Evolutionary conservation across 2,329 filamentous ascomycete species (phyloP).

Genomic region (Trichoderma hamatum): DNA sequence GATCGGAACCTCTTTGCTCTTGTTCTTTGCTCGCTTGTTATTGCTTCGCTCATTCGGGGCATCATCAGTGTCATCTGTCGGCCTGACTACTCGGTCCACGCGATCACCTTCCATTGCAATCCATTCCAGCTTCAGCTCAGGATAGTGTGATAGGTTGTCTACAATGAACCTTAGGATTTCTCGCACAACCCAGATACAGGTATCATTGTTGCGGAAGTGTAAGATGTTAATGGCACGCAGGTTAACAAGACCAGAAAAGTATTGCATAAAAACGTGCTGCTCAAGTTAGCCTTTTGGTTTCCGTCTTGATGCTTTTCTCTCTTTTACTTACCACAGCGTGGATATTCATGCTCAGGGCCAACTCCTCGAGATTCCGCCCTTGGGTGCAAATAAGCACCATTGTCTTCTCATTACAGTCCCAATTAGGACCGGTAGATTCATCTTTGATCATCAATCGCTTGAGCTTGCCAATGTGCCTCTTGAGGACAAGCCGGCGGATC

Average conservation of each 20-base stretch:
- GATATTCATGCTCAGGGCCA: slow-evolving; percentile 59
- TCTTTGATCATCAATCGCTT: slow-evolving; percentile 64
- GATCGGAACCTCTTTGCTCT: slow-evolving; percentile 37
- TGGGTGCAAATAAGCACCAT: slow-evolving; percentile 56
- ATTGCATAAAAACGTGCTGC: slow-evolving; percentile 62
- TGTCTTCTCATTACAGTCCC: slow-evolving; percentile 61
- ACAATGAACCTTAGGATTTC: slow-evolving; percentile 62
- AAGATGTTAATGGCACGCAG: slow-evolving; percentile 61
- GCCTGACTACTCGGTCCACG: slow-evolving; percentile 54
- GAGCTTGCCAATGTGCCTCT: slow-evolving; percentile 59
- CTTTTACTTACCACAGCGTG: slow-evolving; percentile 53
- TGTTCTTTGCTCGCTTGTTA: slow-evolving; percentile 40
- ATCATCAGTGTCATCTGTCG: slow-evolving; percentile 36
- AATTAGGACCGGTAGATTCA: slow-evolving; percentile 50
- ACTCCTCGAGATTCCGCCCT: slow-evolving; percentile 56
- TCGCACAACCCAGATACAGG: slow-evolving; percentile 58
- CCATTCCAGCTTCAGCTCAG: slow-evolving; percentile 60
- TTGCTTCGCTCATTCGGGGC: slow-evolving; percentile 37
- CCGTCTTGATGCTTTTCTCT: background rate
- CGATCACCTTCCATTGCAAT: slow-evolving; percentile 57
- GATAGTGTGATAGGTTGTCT: slow-evolving; percentile 60
- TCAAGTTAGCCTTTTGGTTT: background rate
- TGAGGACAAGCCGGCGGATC: slow-evolving; percentile 59
- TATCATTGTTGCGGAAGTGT: slow-evolving; percentile 58
- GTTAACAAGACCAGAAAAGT: slow-evolving; percentile 49